Evolutionary conservation across 2,329 filamentous ascomycete species (phyloP).

Genomic region (Ustulina deusta): DNA sequence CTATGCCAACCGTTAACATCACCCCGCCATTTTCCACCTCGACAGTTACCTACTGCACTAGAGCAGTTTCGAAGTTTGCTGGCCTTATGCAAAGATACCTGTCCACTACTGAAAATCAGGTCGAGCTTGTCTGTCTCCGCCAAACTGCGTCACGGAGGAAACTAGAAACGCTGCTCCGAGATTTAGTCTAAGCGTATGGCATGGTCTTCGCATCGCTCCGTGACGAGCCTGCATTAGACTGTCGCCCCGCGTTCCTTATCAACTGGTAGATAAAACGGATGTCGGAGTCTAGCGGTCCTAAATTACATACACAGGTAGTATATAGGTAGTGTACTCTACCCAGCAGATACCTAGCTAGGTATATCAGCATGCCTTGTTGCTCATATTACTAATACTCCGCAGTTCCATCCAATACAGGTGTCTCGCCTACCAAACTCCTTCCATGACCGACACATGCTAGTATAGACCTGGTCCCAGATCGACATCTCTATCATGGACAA

Average conservation of each 20-base stretch:
- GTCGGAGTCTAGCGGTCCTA: constrained; percentile 5
- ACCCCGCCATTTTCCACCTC: constrained; percentile 31
- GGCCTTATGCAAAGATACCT: constrained; percentile 32
- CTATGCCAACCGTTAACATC: constrained; percentile 25
- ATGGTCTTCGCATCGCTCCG: constrained; percentile 13
- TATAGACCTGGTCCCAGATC: background rate
- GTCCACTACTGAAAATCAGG: constrained; percentile 20
- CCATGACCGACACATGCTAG: background rate
- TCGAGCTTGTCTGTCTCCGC: constrained; percentile 24
- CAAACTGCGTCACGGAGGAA: constrained; percentile 16
- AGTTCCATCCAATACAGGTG: constrained; percentile 6
- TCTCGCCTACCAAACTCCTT: constrained; percentile 4
- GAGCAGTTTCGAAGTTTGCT: constrained; percentile 12
- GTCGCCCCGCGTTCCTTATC: constrained; percentile 11
- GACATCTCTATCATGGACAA: background rate
- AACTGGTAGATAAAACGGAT: constrained; percentile 3
- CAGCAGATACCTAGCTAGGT: background rate
- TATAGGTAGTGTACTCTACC: background rate
- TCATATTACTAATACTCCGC: constrained; percentile 16
- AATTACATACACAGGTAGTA: no score
- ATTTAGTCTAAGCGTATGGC: constrained; percentile 19
- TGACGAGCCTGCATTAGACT: constrained; percentile 24
- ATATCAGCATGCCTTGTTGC: background rate
- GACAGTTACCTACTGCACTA: constrained; percentile 1
- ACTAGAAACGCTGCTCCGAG: constrained; percentile 20